Evolutionary conservation across 169 alveolate genomes (phyloP), one percentile per base, ranked within the genome.

Genomic region (Babesia caballi): DNA sequence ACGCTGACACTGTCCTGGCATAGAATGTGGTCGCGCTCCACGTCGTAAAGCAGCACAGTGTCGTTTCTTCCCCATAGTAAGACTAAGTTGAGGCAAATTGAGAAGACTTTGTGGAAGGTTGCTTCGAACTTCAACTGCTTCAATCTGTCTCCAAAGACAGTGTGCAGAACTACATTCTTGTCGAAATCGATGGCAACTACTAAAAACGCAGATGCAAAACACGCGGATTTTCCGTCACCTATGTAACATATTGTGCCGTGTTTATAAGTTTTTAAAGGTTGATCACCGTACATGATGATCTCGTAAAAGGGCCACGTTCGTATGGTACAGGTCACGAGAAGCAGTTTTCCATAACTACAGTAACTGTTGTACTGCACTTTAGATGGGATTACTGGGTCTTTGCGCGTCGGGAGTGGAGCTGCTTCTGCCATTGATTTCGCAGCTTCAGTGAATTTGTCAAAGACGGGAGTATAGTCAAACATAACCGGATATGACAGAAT

Each of bases 61-160:
- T 67, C 44, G 12, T 56, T 71, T 7, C 23, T 42, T 12, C 51
- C n/a, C 72, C 76, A 78, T 27, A 78, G 9, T 4, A 78, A 59
- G 38, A 78, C 41, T 8, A 69, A 36, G 40, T 65, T 65, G 12
- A 52, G 27, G 23, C 74, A 71, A 15, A 71, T 60, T 12, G 82
- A 38, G 30, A 44, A 71, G 17, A 71, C 76, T 52, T 58, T 71
- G 30, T 57, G 66, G n/a, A 71, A 5, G 23, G 21, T 49, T 8
- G 17, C n/a, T 14, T 38, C 33, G 5, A 71, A 17, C 2, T 38
- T 6, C 14, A 71, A 0, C 7, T 41, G 28, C 5, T 6, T 12
- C 30, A n/a, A 0, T 1, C 17, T n/a, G 5, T 65, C 82, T 17
- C 75, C 82, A n/a, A 14, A 38, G 25, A 71, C 27, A 51, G 25